phyloP scores from a whole-genome alignment of 352 stramenopile species.

The Stephanocyclus meneghinianus region DNA sequence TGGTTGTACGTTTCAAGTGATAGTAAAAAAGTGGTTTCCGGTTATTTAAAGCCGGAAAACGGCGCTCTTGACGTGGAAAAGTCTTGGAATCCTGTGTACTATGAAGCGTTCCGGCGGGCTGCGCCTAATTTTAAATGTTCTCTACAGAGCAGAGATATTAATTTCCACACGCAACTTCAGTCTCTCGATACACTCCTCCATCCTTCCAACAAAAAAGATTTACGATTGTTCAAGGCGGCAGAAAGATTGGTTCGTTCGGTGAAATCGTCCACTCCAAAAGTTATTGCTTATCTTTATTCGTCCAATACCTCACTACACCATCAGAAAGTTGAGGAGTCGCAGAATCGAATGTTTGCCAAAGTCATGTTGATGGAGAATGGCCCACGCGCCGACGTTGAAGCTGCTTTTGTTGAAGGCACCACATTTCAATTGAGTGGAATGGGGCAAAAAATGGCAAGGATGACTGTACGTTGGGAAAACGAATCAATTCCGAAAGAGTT shows the following conservation, averaged over 20 bases:
- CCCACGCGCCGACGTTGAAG: background rate
- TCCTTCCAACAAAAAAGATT: background rate
- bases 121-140: background rate
- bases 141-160: background rate
- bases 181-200: background rate
- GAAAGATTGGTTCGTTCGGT: conserved; percentile 4
- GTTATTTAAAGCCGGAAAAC: conserved; percentile 5
- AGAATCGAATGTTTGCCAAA: background rate
- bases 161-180: background rate
- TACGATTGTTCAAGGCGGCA: background rate
- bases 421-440: conserved; percentile 1
- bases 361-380: conserved; percentile 9
- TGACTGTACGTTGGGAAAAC: background rate
- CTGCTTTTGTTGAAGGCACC: conserved; percentile 2
- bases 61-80: background rate
- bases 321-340: background rate
- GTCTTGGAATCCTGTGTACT: background rate
- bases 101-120: conserved; percentile 1
- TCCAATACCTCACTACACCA: background rate
- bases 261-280: conserved; percentile 10
- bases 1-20: conserved; percentile 34
- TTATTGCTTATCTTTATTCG: conserved; percentile 2
- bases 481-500: background rate
- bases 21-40: conserved; percentile 17
- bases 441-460: background rate